Evolutionary conservation across 106 monocot species (phyloP).

Genomic region (Ottelia alismoides): DNA sequence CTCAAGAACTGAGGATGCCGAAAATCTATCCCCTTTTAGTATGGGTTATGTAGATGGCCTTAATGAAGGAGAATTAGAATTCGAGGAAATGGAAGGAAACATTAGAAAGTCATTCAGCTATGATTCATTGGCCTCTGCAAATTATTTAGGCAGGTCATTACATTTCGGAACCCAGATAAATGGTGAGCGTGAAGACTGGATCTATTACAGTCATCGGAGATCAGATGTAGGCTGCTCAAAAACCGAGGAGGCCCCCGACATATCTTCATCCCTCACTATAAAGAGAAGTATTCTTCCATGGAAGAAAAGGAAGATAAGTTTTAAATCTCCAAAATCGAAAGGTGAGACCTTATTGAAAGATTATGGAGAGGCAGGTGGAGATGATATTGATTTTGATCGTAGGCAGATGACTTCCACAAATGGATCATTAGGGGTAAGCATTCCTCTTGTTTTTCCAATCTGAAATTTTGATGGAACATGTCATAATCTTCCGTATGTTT

Average conservation of each 20-base stretch:
- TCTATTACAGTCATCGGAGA: constrained; percentile 4
- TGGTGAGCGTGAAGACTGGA: constrained; percentile 13
- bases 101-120: constrained; percentile 82
- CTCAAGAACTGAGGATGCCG: too few species aligned
- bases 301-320: constrained; percentile 33
- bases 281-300: constrained; percentile 47
- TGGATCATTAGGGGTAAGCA: constrained; percentile 42
- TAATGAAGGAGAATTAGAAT: constrained; percentile 16
- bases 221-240: constrained; percentile 10
- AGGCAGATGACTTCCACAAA: constrained; percentile 56
- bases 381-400: constrained; percentile 68
- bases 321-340: constrained; percentile 36
- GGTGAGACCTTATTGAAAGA: constrained; percentile 58
- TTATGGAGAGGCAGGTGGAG: constrained; percentile 57
- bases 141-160: constrained; percentile 22
- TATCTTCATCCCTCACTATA: constrained; percentile 6
- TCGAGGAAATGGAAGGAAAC: too few species aligned
- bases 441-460: too few species aligned
- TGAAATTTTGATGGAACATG: too few species aligned
- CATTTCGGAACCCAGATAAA: constrained; percentile 16
- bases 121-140: constrained; percentile 32
- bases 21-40: too few species aligned
- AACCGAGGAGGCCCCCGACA: constrained; percentile 18
- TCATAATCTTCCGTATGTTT: too few species aligned
- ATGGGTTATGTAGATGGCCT: constrained; percentile 29